Conservation (phyloP, 1,139 yeast species). For the Saccharomyces hybrid region DNA sequence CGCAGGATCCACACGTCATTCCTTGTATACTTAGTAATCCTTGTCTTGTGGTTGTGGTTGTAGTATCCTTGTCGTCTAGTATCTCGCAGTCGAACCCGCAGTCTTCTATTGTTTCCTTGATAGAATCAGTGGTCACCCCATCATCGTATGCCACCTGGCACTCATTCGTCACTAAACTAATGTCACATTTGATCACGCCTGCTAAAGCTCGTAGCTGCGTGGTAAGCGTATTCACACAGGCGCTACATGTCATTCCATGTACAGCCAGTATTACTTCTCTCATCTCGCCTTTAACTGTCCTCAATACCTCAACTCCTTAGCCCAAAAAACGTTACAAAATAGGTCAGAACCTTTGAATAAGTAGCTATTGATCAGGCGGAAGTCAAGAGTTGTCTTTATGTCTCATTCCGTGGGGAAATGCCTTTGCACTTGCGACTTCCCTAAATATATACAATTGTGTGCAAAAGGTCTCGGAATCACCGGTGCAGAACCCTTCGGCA, state of each 20-base stretch:
- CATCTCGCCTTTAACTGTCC: constrained; percentile 4
- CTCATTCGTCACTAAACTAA: constrained; percentile 69
- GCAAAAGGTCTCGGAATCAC: constrained; percentile 1
- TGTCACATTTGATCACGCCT: constrained; percentile 49
- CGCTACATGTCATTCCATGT: constrained; percentile 83
- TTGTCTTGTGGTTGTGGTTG: background rate
- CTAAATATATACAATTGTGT: background rate
- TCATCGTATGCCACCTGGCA: constrained; percentile 49
- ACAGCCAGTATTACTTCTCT: constrained; percentile 29
- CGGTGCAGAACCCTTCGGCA: constrained; percentile 1
- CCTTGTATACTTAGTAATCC: constrained; percentile 39
- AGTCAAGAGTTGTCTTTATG: background rate
- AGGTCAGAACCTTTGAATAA: background rate
- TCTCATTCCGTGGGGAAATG: background rate
- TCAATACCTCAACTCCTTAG: background rate
- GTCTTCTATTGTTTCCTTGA: constrained; percentile 53
- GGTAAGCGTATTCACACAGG: constrained; percentile 65
- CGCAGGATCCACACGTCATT: constrained; percentile 88
- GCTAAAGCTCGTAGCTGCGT: constrained; percentile 40
- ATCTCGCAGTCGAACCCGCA: constrained; percentile 62
- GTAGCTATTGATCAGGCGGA: background rate
- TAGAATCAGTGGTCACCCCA: constrained; percentile 28
- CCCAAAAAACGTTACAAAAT: background rate
- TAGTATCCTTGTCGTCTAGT: constrained; percentile 14
- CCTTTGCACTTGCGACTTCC: background rate